Percentiles rank a stretch among this genome's conserved stretches.
Conservation (phyloP, 2,329 filamentous ascomycete species). For the Hyphodiscus sp. region DNA sequence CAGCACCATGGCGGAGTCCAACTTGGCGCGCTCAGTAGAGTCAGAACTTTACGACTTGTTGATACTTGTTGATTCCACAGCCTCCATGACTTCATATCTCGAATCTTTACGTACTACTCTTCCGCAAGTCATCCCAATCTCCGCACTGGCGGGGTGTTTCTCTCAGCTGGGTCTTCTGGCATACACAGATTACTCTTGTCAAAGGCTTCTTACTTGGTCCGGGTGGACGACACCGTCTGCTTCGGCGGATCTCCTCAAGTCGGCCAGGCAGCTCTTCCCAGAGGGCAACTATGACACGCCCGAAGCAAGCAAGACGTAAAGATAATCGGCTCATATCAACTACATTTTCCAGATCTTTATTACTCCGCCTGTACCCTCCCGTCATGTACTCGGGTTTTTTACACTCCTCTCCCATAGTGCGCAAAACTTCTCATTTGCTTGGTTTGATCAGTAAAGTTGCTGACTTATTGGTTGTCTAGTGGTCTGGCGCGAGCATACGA, state of each 20-base stretch:
- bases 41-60: slow-evolving; percentile 13
- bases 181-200: slow-evolving; percentile 13
- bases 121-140: slow-evolving; percentile 12
- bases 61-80: slow-evolving; percentile 12
- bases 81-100: slow-evolving; percentile 11
- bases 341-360: too few species aligned
- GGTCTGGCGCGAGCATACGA: slow-evolving; percentile 17
- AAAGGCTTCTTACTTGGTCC: slow-evolving; percentile 10
- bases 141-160: slow-evolving; percentile 13
- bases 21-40: background rate
- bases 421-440: too few species aligned
- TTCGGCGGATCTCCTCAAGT: slow-evolving; percentile 4
- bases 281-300: slow-evolving; percentile 11
- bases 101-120: slow-evolving; percentile 7
- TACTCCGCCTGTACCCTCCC: too few species aligned
- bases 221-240: slow-evolving; percentile 8
- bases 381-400: too few species aligned
- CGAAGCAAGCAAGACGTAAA: slow-evolving; percentile 19
- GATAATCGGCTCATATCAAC: too few species aligned
- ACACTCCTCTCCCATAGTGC: too few species aligned
- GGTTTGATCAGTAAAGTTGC: too few species aligned
- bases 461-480: too few species aligned
- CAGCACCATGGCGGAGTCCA: too few species aligned
- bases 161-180: slow-evolving; percentile 10
- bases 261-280: slow-evolving; percentile 5